A percentile compares a stretch with the other conserved stretches of the same genome.
These are phyloP conservation scores for Aspergillus hancockii DNA, from an alignment of 495 filamentous ascomycete genomes.

Conservation along the genomic window DNA sequence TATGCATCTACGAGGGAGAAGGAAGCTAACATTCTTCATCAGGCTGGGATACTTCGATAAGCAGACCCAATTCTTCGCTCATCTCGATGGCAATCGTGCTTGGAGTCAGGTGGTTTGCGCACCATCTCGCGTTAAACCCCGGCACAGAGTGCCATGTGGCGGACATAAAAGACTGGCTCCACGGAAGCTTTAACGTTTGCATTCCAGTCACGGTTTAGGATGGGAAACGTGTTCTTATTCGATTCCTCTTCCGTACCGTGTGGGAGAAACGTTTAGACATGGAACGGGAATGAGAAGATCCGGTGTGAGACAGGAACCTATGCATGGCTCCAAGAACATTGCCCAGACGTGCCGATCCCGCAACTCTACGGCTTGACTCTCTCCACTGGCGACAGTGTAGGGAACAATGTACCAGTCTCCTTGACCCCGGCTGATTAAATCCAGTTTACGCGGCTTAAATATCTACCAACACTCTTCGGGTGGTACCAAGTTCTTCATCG, in stretches of 20 bases:
- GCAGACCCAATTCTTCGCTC: constrained; percentile 21
- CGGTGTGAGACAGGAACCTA: constrained; percentile 31
- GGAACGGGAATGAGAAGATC: constrained; percentile 37
- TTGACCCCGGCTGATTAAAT: constrained; percentile 10
- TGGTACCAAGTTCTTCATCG: constrained; percentile 26
- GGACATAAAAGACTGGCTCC: constrained; percentile 29
- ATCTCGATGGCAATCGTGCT: constrained; percentile 14
- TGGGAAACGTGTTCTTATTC: constrained; percentile 25
- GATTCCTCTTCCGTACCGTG: constrained; percentile 36
- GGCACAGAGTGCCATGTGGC: constrained; percentile 18
- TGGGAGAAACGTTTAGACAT: constrained; percentile 33
- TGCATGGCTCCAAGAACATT: constrained; percentile 34
- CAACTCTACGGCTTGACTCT: constrained; percentile 38
- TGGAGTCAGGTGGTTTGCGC: constrained; percentile 19
- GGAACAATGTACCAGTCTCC: not conserved
- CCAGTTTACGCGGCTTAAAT: constrained; percentile 33
- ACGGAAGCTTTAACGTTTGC: constrained; percentile 39
- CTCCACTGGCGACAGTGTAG: constrained; percentile 30
- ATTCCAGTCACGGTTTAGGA: constrained; percentile 27
- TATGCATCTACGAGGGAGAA: constrained; percentile 19
- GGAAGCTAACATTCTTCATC: constrained; percentile 29
- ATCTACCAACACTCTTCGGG: constrained; percentile 26
- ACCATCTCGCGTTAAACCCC: constrained; percentile 25
- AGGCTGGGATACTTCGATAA: constrained; percentile 25
- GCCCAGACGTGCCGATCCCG: constrained; percentile 33